phyloP scores from a whole-genome alignment of 345 rosid genomes.

The Toxicodendron radicans region DNA sequence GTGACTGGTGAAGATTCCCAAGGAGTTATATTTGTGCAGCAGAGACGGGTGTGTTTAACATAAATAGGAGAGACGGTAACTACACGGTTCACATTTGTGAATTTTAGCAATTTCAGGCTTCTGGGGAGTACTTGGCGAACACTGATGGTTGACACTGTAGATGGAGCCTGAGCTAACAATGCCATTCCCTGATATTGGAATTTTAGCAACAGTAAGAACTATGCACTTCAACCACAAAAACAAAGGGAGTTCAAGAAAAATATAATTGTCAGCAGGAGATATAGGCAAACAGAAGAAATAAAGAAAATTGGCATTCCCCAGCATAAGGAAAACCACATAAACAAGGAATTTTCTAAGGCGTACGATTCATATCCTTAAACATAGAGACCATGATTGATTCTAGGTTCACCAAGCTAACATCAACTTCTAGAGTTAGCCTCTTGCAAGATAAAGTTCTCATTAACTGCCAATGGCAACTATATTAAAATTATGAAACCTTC shows the following conservation, averaged over 20 bases:
- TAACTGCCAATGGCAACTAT: not conserved
- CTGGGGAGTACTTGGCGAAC: constrained; percentile 31
- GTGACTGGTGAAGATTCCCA: constrained; percentile 66
- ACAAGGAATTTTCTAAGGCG: not conserved
- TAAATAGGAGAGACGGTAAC: constrained; percentile 17
- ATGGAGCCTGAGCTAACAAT: constrained; percentile 40
- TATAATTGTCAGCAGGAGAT: not conserved
- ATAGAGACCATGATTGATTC: not conserved
- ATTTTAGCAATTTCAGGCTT: constrained; percentile 32
- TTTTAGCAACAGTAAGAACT: constrained; percentile 10
- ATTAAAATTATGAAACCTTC: not conserved
- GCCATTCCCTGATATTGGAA: constrained; percentile 48
- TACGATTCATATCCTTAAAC: not conserved
- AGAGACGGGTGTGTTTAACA: constrained; percentile 29
- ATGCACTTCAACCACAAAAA: constrained; percentile 17
- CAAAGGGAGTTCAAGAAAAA: not conserved
- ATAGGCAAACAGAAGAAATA: not conserved
- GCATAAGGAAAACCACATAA: not conserved
- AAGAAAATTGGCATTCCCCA: not conserved
- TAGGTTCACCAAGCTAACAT: not conserved
- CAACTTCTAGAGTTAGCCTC: not conserved
- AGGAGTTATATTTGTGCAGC: constrained; percentile 53
- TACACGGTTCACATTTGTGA: constrained; percentile 14
- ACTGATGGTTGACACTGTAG: constrained; percentile 23
- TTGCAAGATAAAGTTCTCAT: not conserved